Evolutionary conservation across 352 stramenopile species (phyloP).

Genomic region (Pythium pyrilobum): DNA sequence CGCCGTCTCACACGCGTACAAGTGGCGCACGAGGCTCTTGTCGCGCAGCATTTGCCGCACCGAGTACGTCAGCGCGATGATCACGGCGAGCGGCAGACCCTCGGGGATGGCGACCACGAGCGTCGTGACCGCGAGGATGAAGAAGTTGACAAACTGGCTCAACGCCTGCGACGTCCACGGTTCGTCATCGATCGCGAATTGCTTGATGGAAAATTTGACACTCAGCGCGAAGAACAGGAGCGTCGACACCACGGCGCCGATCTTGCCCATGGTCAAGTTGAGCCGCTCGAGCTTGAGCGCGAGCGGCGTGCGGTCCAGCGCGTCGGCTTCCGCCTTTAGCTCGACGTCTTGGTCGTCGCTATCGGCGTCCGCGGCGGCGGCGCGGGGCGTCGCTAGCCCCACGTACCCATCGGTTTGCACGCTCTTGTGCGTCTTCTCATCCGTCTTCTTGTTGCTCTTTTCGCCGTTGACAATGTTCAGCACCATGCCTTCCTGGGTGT

Average conservation of each 20-base stretch:
- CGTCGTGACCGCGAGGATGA: slow-evolving; percentile 88
- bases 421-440: not conserved
- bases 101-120: slow-evolving; percentile 85
- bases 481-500: slow-evolving; percentile 83
- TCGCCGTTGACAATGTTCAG: slow-evolving; percentile 40
- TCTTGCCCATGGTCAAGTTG: slow-evolving; percentile 62
- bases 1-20: slow-evolving; percentile 96
- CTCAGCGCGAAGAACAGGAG: slow-evolving; percentile 61
- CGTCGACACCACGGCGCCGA: slow-evolving; percentile 49
- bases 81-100: slow-evolving; percentile 86
- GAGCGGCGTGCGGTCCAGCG: slow-evolving; percentile 32
- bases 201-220: slow-evolving; percentile 47
- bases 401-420: slow-evolving; percentile 7
- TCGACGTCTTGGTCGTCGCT: slow-evolving; percentile 2
- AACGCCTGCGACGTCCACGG: slow-evolving; percentile 33
- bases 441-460: not conserved
- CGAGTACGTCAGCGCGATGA: slow-evolving; percentile 84
- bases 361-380: not conserved
- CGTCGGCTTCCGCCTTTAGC: slow-evolving; percentile 5
- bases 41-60: slow-evolving; percentile 95
- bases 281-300: slow-evolving; percentile 74
- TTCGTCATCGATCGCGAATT: slow-evolving; percentile 42
- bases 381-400: slow-evolving; percentile 16
- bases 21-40: slow-evolving; percentile 94
- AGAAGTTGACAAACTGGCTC: slow-evolving; percentile 57